Evolutionary conservation across 805 yeast species (phyloP).

Genomic region (Zygotorulaspora danielsina): DNA sequence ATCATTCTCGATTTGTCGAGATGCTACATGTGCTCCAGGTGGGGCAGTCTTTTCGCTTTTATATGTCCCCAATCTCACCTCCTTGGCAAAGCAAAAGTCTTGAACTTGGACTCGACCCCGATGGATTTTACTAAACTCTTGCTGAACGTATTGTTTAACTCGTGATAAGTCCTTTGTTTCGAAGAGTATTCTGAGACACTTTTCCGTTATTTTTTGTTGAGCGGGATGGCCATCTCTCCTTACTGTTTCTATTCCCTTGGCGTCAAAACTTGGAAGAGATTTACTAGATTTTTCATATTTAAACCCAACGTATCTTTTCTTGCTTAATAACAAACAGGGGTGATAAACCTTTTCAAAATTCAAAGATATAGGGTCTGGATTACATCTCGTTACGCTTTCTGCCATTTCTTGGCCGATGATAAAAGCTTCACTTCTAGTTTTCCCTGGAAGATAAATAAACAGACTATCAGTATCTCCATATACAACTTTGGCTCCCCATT

Average conservation of each 20-base stretch:
- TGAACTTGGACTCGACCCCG: constrained; percentile 61
- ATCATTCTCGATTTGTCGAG: constrained; percentile 57
- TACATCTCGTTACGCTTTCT: constrained; percentile 50
- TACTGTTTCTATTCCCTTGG: constrained; percentile 94
- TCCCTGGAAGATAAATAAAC: constrained; percentile 87
- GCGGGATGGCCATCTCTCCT: constrained; percentile 94
- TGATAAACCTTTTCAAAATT: constrained; percentile 92
- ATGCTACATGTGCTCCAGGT: constrained; percentile 86
- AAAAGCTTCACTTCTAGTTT: constrained; percentile 72
- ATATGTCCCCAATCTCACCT: constrained; percentile 79
- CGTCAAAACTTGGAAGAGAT: constrained; percentile 68
- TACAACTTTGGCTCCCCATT: constrained; percentile 88
- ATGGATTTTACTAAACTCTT: constrained; percentile 64
- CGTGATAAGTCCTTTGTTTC: constrained; percentile 64
- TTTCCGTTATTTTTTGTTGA: constrained; percentile 76
- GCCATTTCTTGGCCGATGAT: constrained; percentile 69
- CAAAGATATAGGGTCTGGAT: constrained; percentile 77
- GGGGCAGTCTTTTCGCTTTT: constrained; percentile 71
- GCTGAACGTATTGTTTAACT: constrained; percentile 60
- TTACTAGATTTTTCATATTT: constrained; percentile 61
- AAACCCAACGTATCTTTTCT: constrained; percentile 89
- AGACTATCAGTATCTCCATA: constrained; percentile 96
- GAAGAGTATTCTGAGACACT: constrained; percentile 62
- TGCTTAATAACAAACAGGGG: constrained; percentile 76
- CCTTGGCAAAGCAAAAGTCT: constrained; percentile 90